Evolutionary conservation across 129 eudicot species (phyloP), one percentile per base, ranked within the genome.

Genomic region (Helianthus tuberosus): DNA sequence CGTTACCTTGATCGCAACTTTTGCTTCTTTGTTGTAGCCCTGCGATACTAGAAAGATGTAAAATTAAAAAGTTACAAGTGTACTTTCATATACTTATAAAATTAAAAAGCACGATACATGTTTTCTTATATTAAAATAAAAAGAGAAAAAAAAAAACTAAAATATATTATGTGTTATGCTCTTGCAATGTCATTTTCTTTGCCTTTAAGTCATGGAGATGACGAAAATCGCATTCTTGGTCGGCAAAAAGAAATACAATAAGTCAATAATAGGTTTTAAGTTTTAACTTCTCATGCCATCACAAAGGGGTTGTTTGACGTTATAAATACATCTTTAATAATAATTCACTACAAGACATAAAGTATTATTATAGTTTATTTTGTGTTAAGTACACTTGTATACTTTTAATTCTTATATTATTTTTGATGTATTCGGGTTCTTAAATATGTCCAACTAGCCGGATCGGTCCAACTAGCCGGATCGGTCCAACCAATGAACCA

Each of bases 1-100:
- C 13, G 79, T 87, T 66, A 89, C 98, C 80, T 86, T 92, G 38
- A 92, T 86, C 75, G 87, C 87, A 67, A 89, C 98, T 76, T 89
- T 92, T 35, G 91, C 76, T 63, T 92, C 91, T 74, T 68, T 85
- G 29, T 81, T 75, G 25, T 63, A 63, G 49, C 11, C 46, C 70
- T 85, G 90, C 76, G 47, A 27, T 64, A 35, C 17, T 20, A 51
- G 64, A 49, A 36, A 74, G 62, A 74, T 48, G 71, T 74, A 57
- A 10, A 10, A 17, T 6, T 20, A 27, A 1, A 27, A 27, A 27
- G 32, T 27, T 27, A 4, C 3, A 48, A 2, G 11, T 3, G 12
- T 48, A 48, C 53, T 48, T 12, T 3, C 54, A 49, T 13, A 49
- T 49, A 49, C 13, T 11, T 2, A 13, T 49, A 49, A 12, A 49